These are phyloP conservation scores for Poronia punctata DNA, from an alignment of 495 filamentous ascomycete species.

Conservation along the genomic window DNA sequence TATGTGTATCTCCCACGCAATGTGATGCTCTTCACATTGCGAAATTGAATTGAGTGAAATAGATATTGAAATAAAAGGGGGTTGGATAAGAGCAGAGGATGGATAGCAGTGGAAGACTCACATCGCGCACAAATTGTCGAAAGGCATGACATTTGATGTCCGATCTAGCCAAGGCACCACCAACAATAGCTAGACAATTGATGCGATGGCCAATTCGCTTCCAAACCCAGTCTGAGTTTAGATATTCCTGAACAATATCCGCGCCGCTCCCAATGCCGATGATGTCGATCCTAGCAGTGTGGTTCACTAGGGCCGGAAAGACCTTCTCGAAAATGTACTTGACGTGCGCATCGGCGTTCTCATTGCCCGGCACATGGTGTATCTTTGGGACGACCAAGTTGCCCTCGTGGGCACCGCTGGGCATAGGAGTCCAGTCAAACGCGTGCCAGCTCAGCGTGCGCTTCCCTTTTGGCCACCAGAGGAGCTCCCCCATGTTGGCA, in stretches of 20 bases:
- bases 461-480: constrained; percentile 56
- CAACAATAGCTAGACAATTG: constrained; percentile 33
- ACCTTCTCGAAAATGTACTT: constrained; percentile 56
- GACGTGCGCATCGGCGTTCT: constrained; percentile 48
- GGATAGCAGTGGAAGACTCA: constrained; percentile 20
- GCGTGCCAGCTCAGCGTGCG: constrained; percentile 47
- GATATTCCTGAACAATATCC: constrained; percentile 44
- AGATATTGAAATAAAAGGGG: neutral
- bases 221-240: constrained; percentile 48
- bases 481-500: constrained; percentile 63
- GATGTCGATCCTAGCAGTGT: constrained; percentile 52
- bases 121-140: constrained; percentile 38
- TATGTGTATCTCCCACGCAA: no score
- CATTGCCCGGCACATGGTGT: constrained; percentile 54
- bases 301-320: constrained; percentile 36
- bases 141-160: constrained; percentile 34
- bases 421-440: constrained; percentile 48
- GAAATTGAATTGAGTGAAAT: neutral
- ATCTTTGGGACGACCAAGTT: constrained; percentile 22
- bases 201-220: constrained; percentile 30
- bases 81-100: neutral
- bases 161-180: constrained; percentile 26
- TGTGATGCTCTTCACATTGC: no score
- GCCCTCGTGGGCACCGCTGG: constrained; percentile 46
- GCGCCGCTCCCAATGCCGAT: constrained; percentile 57